Conservation (phyloP, 176 grass and related monocot genomes). For the Musa acuminata region DNA sequence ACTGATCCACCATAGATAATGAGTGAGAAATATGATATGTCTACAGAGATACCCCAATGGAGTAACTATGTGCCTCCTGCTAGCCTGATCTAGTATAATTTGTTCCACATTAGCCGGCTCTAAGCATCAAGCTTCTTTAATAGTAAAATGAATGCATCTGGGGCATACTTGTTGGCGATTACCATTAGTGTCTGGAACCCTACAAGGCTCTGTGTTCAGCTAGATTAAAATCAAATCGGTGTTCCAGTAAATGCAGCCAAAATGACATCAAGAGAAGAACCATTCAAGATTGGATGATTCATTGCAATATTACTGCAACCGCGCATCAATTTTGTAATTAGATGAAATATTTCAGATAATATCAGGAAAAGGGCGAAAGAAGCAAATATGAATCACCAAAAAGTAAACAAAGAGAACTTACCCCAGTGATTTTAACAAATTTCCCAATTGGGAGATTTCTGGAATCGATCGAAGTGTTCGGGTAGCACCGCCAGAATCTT, state of each 20-base stretch:
- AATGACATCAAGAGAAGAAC: no score
- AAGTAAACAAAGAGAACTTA: conserved; percentile 25
- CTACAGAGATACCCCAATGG: no score
- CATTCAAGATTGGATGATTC: no score
- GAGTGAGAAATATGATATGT: neutral
- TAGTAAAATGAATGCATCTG: neutral
- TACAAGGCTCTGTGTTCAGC: neutral
- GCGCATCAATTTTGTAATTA: neutral
- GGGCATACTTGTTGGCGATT: neutral
- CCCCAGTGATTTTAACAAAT: conserved; percentile 88
- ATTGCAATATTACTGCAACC: neutral
- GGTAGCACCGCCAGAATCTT: conserved; percentile 49
- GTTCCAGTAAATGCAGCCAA: no score
- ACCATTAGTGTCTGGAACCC: neutral
- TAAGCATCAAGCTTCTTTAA: neutral
- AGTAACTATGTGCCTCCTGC: neutral
- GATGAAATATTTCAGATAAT: no score
- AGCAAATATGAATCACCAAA: neutral
- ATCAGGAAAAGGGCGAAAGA: neutral
- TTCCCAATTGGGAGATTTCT: conserved; percentile 61
- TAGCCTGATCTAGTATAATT: neutral
- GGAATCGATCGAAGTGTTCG: conserved; percentile 48
- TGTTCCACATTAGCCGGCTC: neutral
- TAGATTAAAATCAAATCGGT: neutral
- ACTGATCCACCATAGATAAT: neutral